phyloP scores from a whole-genome alignment of 257 asterid species.

The Schizonepeta tenuifolia region DNA sequence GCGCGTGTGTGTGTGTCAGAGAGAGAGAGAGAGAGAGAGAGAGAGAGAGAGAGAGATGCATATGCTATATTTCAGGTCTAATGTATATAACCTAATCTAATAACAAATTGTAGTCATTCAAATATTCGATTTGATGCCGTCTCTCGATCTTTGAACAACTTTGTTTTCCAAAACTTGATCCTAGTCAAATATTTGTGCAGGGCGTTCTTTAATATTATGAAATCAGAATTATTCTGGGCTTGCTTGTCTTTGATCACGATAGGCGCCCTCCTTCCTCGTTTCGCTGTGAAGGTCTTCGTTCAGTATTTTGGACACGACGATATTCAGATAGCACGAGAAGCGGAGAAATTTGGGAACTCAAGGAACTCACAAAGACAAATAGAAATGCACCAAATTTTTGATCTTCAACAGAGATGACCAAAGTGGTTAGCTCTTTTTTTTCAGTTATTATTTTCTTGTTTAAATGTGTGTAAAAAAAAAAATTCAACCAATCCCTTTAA shows the following conservation, averaged over 20 bases:
- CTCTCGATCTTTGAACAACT: background rate
- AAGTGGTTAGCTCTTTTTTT: conserved; percentile 14
- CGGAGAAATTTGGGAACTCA: conserved; percentile 59
- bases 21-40: background rate
- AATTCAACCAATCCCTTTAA: conserved; percentile 33
- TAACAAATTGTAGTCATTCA: too few species aligned
- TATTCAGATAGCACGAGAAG: conserved; percentile 78
- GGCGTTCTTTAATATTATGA: conserved; percentile 78
- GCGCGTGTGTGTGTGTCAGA: too few species aligned
- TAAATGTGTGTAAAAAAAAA: conserved; percentile 34
- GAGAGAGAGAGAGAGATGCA: too few species aligned
- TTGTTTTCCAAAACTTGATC: conserved; percentile 2
- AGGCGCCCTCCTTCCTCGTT: conserved; percentile 82
- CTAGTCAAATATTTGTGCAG: conserved; percentile 50
- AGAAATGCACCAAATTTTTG: conserved; percentile 66
- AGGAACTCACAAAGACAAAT: conserved; percentile 47
- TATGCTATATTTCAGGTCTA: too few species aligned
- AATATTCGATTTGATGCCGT: background rate
- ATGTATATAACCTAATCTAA: too few species aligned
- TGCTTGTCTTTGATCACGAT: conserved; percentile 65
- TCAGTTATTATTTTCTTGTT: background rate
- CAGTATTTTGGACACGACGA: conserved; percentile 60
- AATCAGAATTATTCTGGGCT: conserved; percentile 65
- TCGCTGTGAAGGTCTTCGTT: conserved; percentile 56
- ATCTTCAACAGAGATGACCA: conserved; percentile 46